Percentiles rank a stretch among this genome's conserved stretches.
phyloP scores from a whole-genome alignment of 192 early-diverging fungal species.

The Cetraspora pellucida region DNA sequence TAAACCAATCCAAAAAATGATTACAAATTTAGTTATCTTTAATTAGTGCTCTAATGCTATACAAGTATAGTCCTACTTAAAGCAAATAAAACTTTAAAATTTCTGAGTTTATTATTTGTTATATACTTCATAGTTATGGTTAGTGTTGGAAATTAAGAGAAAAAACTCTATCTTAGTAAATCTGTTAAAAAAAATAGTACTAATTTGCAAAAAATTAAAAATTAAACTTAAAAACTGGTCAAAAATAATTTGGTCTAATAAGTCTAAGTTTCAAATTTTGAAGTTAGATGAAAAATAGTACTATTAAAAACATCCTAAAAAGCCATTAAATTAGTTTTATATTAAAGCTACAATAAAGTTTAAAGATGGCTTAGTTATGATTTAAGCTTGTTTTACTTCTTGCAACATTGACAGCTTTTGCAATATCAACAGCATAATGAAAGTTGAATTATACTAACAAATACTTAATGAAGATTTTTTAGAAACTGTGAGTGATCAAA shows the following conservation, averaged over 20 bases:
- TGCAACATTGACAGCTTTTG: slow-evolving; percentile 17
- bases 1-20: too few relatives aligned
- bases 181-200: not conserved
- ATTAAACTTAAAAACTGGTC: too few relatives aligned
- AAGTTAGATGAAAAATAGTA: too few relatives aligned
- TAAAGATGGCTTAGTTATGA: slow-evolving; percentile 8
- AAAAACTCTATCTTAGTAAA: not conserved
- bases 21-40: too few relatives aligned
- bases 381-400: slow-evolving; percentile 33
- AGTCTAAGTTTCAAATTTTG: too few relatives aligned
- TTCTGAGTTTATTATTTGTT: not conserved
- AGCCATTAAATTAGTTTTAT: slow-evolving; percentile 1
- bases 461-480: slow-evolving; percentile 33
- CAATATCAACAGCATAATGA: slow-evolving; percentile 30
- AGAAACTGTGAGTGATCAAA: slow-evolving; percentile 27
- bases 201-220: slow-evolving; percentile 28
- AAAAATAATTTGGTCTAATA: too few relatives aligned
- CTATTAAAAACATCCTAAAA: slow-evolving; percentile 26
- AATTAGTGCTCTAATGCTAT: too few relatives aligned
- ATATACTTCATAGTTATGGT: not conserved
- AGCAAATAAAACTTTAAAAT: too few relatives aligned
- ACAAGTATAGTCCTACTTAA: too few relatives aligned
- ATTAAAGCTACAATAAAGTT: not conserved
- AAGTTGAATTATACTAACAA: slow-evolving; percentile 24
- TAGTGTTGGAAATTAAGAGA: not conserved